These are phyloP conservation scores for Backusella tuberculispora DNA, from an alignment of 192 early-diverging fungal species.

Conservation along the genomic window DNA sequence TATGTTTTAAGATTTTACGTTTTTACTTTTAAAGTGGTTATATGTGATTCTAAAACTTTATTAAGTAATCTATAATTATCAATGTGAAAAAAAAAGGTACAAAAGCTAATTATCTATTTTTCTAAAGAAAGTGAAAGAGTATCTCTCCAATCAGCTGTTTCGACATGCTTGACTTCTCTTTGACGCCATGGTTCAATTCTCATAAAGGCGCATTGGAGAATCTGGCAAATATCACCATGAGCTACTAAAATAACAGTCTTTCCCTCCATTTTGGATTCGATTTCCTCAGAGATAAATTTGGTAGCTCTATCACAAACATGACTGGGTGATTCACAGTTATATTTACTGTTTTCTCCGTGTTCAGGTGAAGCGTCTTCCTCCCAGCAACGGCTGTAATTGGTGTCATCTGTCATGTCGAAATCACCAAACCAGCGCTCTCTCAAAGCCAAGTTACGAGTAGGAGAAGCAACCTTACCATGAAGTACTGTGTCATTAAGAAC, in stretches of 20 bases:
- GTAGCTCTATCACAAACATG: constrained; percentile 35
- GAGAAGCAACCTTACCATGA: constrained; percentile 10
- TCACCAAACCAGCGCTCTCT: constrained; percentile 62
- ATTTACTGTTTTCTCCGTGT: constrained; percentile 28
- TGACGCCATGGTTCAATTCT: constrained; percentile 47
- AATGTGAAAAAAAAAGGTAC: background rate
- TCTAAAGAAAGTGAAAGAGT: background rate
- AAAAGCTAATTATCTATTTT: background rate
- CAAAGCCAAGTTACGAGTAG: constrained; percentile 39
- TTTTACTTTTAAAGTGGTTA: too few species aligned
- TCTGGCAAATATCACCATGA: constrained; percentile 60
- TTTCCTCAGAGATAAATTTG: constrained; percentile 35
- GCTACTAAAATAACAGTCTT: constrained; percentile 48
- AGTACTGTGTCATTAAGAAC: constrained; percentile 25
- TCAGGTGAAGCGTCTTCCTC: constrained; percentile 37
- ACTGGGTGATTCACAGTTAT: constrained; percentile 29
- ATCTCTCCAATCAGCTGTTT: constrained; percentile 52
- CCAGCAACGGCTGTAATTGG: constrained; percentile 51
- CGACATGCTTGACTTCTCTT: constrained; percentile 49
- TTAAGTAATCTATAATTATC: background rate
- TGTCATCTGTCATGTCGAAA: constrained; percentile 53
- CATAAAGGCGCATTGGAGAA: constrained; percentile 49
- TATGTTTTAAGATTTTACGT: too few species aligned
- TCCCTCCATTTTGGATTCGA: constrained; percentile 33
- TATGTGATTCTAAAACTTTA: too few species aligned